Conservation (phyloP, 805 yeast genomes). For the Tetrapisispora taiwanensis region DNA sequence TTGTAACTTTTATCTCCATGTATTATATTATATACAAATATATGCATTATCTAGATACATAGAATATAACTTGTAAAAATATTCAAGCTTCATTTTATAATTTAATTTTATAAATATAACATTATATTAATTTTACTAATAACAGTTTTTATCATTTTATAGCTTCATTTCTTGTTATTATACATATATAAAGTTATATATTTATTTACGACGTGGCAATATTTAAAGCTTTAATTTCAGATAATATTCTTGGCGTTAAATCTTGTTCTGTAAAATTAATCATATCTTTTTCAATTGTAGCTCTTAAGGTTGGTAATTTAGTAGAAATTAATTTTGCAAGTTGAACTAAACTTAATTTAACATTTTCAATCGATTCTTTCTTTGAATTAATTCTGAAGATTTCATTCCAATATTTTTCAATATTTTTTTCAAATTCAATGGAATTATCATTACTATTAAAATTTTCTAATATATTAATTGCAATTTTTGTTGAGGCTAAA, state of each 20-base stretch:
- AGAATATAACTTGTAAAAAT: background rate
- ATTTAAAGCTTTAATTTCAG: conserved; percentile 20
- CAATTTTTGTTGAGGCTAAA: conserved; percentile 35
- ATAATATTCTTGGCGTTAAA: conserved; percentile 38
- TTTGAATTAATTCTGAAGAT: conserved; percentile 27
- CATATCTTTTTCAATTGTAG: conserved; percentile 19
- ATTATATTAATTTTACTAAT: too few relatives aligned
- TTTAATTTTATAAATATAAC: too few relatives aligned
- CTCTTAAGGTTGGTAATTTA: conserved; percentile 8
- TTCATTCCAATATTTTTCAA: conserved; percentile 16
- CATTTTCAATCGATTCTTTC: conserved; percentile 44
- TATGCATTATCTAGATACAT: background rate
- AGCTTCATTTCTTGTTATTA: too few relatives aligned
- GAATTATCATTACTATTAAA: conserved; percentile 1
- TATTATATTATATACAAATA: too few relatives aligned
- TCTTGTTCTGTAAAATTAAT: conserved; percentile 28
- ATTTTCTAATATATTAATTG: conserved; percentile 18
- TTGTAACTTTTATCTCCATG: background rate
- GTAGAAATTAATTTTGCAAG: conserved; percentile 26
- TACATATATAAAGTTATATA: background rate
- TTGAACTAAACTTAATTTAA: conserved; percentile 40
- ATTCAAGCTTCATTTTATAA: background rate
- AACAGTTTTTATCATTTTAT: too few relatives aligned
- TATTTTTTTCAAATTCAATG: conserved; percentile 4
- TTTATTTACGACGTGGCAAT: background rate